Evolutionary conservation across 2,329 filamentous ascomycete species (phyloP).

Genomic region (Leptosphaerulina australis): DNA sequence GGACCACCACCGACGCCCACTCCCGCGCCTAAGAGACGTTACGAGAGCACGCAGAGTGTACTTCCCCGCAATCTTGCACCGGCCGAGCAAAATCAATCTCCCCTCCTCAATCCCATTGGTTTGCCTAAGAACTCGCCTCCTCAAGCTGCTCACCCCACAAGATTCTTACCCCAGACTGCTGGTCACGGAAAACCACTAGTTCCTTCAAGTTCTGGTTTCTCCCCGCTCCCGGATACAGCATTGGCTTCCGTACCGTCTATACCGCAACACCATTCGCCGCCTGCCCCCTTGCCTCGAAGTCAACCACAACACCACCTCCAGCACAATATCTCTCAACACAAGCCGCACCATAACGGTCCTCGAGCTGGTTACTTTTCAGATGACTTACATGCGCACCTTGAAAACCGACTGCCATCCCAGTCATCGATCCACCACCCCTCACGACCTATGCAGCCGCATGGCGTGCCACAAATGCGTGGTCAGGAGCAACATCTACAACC

Average conservation of each 20-base stretch:
- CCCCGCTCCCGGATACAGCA: constrained; percentile 35
- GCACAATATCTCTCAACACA: constrained; percentile 37
- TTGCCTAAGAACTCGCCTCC: constrained; percentile 50
- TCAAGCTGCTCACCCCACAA: constrained; percentile 27
- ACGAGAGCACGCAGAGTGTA: constrained; percentile 50
- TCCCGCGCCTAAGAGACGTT: constrained; percentile 55
- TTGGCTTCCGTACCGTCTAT: constrained; percentile 37
- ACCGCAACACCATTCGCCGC: constrained; percentile 41
- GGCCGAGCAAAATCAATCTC: constrained; percentile 51
- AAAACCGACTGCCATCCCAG: constrained; percentile 40
- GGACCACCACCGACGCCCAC: constrained; percentile 58
- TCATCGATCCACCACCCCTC: constrained; percentile 30
- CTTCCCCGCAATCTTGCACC: constrained; percentile 53
- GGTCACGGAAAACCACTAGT: constrained; percentile 37
- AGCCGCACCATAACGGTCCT: constrained; percentile 38
- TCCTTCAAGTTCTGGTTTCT: constrained; percentile 26
- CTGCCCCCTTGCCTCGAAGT: constrained; percentile 29
- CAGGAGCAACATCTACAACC: constrained; percentile 39
- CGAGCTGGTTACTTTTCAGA: constrained; percentile 47
- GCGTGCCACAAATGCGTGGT: constrained; percentile 30
- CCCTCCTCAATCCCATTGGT: constrained; percentile 29
- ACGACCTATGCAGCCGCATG: constrained; percentile 38
- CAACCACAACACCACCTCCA: constrained; percentile 39
- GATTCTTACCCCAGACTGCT: constrained; percentile 45
- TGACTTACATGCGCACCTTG: constrained; percentile 35